Percentiles rank a stretch among this genome's conserved stretches.
phyloP scores from a whole-genome alignment of 2,329 filamentous ascomycete species.

The Myriosclerotinia curreyana region DNA sequence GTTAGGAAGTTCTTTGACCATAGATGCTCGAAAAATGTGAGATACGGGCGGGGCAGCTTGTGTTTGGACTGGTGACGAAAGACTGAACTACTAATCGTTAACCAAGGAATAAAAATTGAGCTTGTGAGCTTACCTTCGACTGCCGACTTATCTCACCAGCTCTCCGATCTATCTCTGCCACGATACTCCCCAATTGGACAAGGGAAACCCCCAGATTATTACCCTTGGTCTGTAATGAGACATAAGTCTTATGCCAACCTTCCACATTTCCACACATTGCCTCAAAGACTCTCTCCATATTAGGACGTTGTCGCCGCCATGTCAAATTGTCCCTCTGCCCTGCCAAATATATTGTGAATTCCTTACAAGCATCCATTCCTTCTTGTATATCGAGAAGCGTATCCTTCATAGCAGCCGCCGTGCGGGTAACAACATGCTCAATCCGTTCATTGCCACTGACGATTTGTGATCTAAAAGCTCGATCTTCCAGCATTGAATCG shows the following conservation, averaged over 20 bases:
- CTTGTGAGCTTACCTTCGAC: slow-evolving; percentile 58
- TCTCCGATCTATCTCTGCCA: slow-evolving; percentile 81
- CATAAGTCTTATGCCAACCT: slow-evolving; percentile 81
- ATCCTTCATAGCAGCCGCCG: slow-evolving; percentile 71
- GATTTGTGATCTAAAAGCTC: slow-evolving; percentile 76
- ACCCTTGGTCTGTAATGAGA: slow-evolving; percentile 70
- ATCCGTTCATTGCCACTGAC: slow-evolving; percentile 87
- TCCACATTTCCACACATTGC: slow-evolving; percentile 93
- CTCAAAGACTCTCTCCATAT: slow-evolving; percentile 69
- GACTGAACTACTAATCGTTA: slow-evolving; percentile 24
- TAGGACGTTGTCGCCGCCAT: slow-evolving; percentile 58
- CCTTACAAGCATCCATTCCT: slow-evolving; percentile 70
- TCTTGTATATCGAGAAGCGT: slow-evolving; percentile 75
- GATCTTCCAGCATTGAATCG: slow-evolving; percentile 82
- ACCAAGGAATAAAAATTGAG: slow-evolving; percentile 6
- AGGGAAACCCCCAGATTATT: slow-evolving; percentile 67
- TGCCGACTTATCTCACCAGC: slow-evolving; percentile 80
- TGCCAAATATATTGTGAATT: slow-evolving; percentile 73
- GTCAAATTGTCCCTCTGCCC: slow-evolving; percentile 61
- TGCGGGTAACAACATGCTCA: slow-evolving; percentile 81
- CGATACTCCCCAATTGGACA: slow-evolving; percentile 69
- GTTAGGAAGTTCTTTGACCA: slow-evolving; percentile 34
- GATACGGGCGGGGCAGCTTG: slow-evolving; percentile 23
- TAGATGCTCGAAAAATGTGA: slow-evolving; percentile 34
- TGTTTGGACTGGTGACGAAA: slow-evolving; percentile 19